Evolutionary conservation across 805 yeast species (phyloP).

Genomic region (Saturnispora saitoi): DNA sequence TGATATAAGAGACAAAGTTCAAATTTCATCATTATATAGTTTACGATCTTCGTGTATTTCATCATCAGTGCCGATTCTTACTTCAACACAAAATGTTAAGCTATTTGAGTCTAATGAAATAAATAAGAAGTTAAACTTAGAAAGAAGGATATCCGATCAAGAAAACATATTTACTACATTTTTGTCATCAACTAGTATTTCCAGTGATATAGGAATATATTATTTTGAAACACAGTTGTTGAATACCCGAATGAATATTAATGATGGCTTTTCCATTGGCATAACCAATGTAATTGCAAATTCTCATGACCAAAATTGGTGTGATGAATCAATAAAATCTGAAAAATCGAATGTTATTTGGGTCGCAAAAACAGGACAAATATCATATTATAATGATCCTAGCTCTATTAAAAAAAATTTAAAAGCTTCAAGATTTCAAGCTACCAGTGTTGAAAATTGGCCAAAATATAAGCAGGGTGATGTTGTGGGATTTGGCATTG

Average conservation of each 20-base stretch:
- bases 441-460: constrained; percentile 15
- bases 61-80: neutral
- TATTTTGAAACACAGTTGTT: constrained; percentile 3
- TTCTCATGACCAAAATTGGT: neutral
- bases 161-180: constrained; percentile 2
- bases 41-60: constrained; percentile 4
- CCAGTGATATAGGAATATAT: neutral
- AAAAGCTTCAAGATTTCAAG: neutral
- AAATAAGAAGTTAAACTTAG: constrained; percentile 2
- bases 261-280: constrained; percentile 5
- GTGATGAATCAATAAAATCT: constrained; percentile 6
- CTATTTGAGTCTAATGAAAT: constrained; percentile 1
- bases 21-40: constrained; percentile 4
- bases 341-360: constrained; percentile 33
- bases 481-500: constrained; percentile 76
- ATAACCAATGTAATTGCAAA: neutral
- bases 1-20: constrained; percentile 3
- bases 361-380: constrained; percentile 44
- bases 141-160: constrained; percentile 4
- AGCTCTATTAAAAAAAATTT: constrained; percentile 15
- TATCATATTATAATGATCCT: constrained; percentile 30
- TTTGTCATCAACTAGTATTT: neutral
- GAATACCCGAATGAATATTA: neutral
- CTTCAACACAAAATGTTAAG: constrained; percentile 2
- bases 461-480: constrained; percentile 49